Evolutionary conservation across 495 filamentous ascomycete species (phyloP), one percentile per base, ranked within the genome.

Genomic region (Podospora pseudopauciseta): DNA sequence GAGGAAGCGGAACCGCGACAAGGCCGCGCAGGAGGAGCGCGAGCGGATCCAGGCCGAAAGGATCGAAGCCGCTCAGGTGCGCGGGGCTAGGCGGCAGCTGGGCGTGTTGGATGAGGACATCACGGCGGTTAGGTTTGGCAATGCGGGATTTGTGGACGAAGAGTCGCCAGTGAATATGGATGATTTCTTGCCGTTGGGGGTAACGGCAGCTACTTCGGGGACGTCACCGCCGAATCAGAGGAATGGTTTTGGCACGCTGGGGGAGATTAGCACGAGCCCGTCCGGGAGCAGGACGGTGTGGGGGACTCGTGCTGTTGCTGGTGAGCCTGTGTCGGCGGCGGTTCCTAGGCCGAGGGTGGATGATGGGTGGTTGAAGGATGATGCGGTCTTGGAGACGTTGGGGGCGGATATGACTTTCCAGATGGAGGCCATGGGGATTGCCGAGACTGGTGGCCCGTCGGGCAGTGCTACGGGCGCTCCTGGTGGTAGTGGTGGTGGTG

Each of bases 11-110:
- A 95, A 97, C 74, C 81, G 84, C 34, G 96, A 98, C 66, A 98
- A 97, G 78, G 93, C 95, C 61, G 83, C 83, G 1, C 87, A 91
- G 60, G 95, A 99, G 74, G 95, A 99, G 77, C 92, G 94, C 64
- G 94, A 96, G 73, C 86, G 96, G 19, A 71, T 95, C 5, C 86
- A 93, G 60, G 94, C 95, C 5, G 95, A 98, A 78, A 90, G 89
- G 70, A 82, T 91, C 13, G 94, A 95, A 74, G 91, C 81, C 1
- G 81, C 81, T 16, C 80, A 76, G 6, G 74, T 84, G 15, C 78
- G 82, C 4, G 76, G 76, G 16, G 66, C 69, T 0, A 89, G 78
- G 57, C 72, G 81, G 32, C 74, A 77, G 58, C 73, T 76, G n/a
- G 77, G 77, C 19, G 69, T 73, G 16, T 11, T 74, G 6, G 79